Conservation (phyloP, 2,329 filamentous ascomycete species). For the Penicillium sp. region DNA sequence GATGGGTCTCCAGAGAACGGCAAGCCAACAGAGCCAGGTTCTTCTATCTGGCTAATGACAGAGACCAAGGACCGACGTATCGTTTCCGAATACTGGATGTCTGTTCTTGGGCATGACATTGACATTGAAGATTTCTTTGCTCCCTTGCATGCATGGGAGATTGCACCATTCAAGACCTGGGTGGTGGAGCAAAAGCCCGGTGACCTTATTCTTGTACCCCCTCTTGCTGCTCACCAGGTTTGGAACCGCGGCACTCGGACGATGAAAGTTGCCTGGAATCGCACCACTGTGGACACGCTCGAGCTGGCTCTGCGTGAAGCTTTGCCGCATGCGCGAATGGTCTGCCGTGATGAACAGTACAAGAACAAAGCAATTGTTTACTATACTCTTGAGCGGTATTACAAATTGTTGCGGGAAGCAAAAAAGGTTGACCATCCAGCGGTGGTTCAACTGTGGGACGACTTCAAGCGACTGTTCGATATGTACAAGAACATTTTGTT, state of each 20-base stretch:
- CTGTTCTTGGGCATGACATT: slow-evolving; percentile 90
- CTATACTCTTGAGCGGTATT: slow-evolving; percentile 80
- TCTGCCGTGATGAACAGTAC: slow-evolving; percentile 97
- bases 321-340: slow-evolving; percentile 80
- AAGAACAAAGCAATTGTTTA: slow-evolving; percentile 97
- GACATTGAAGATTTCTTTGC: slow-evolving; percentile 97
- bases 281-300: slow-evolving; percentile 87
- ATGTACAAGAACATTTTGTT: slow-evolving; percentile 78
- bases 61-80: slow-evolving; percentile 88
- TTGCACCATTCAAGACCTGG: slow-evolving; percentile 88
- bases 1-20: slow-evolving; percentile 62
- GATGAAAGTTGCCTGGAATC: slow-evolving; percentile 97
- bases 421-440: slow-evolving; percentile 52
- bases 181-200: slow-evolving; percentile 87
- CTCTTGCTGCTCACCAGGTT: slow-evolving; percentile 91
- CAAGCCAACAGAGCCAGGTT: slow-evolving; percentile 72
- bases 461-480: slow-evolving; percentile 77
- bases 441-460: slow-evolving; percentile 70
- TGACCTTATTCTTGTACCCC: slow-evolving; percentile 91
- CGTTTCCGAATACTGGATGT: slow-evolving; percentile 91
- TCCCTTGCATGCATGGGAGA: slow-evolving; percentile 92
- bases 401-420: slow-evolving; percentile 54
- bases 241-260: slow-evolving; percentile 97
- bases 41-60: slow-evolving; percentile 98
- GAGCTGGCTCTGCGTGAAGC: slow-evolving; percentile 84